These are phyloP conservation scores for Kickxella alabastrina DNA, from an alignment of 192 early-diverging fungal genomes.

Conservation along the genomic window DNA sequence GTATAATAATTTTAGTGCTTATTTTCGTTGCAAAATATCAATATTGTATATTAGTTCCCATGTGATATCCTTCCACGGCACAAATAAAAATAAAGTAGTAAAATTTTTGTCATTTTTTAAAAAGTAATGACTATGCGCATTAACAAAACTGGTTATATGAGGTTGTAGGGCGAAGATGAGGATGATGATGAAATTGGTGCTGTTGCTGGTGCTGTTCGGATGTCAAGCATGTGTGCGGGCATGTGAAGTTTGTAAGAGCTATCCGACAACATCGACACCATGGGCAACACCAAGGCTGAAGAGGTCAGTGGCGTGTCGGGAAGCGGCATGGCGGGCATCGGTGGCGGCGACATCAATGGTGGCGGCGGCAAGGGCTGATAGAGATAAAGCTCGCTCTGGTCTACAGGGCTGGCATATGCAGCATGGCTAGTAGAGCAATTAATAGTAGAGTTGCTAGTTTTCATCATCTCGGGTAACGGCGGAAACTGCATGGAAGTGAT, in stretches of 20 bases:
- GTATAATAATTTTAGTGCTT: too few relatives aligned
- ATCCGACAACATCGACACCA: background rate
- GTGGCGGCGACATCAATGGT: too few relatives aligned
- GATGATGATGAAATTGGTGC: too few relatives aligned
- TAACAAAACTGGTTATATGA: too few relatives aligned
- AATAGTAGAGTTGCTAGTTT: background rate
- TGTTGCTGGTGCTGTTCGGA: too few relatives aligned
- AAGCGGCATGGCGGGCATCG: background rate
- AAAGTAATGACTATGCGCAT: too few relatives aligned
- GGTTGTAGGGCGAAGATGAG: too few relatives aligned
- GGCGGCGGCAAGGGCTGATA: conserved; percentile 26
- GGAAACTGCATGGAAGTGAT: background rate
- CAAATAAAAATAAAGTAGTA: too few relatives aligned
- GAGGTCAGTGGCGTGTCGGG: background rate
- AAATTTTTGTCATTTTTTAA: too few relatives aligned
- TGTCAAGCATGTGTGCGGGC: background rate
- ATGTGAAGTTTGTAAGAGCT: background rate
- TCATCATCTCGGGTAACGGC: background rate
- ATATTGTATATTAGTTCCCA: too few relatives aligned
- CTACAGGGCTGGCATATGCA: background rate
- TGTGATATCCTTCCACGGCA: too few relatives aligned
- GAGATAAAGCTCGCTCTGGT: conserved; percentile 17
- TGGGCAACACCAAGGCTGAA: background rate
- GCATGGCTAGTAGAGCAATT: background rate
- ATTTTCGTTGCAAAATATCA: too few relatives aligned